A percentile compares a stretch with the other conserved stretches of the same genome.
Conservation (phyloP, 1,284 basidiomycete genomes). For the Peniophora sp. region DNA sequence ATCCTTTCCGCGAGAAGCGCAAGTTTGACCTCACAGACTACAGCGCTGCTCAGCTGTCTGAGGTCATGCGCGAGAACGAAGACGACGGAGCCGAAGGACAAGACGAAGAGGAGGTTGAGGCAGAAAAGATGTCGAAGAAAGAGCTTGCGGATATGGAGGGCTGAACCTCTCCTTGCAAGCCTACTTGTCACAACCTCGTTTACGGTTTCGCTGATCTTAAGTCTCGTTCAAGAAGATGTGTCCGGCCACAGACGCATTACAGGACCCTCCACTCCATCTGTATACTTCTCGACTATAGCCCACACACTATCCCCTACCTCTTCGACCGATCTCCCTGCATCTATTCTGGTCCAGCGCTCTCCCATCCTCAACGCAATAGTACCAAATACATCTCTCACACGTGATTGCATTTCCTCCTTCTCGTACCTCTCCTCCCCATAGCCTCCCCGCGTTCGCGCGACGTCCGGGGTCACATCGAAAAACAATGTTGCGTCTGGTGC, state of each 20-base stretch:
- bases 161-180: conserved; percentile 20
- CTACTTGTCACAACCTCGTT: too few relatives aligned
- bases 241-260: not conserved
- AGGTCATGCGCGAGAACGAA: conserved; percentile 17
- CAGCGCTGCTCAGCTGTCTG: conserved; percentile 23
- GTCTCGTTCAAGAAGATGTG: not conserved
- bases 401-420: conserved; percentile 65
- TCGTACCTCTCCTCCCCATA: conserved; percentile 92
- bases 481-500: conserved; percentile 87
- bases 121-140: conserved; percentile 48
- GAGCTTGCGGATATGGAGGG: conserved; percentile 68
- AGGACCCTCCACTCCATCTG: too few relatives aligned
- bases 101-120: conserved; percentile 48
- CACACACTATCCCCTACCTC: conserved; percentile 55
- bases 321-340: conserved; percentile 53
- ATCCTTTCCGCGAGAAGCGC: conserved; percentile 59
- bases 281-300: conserved; percentile 28
- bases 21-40: conserved; percentile 58
- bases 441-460: conserved; percentile 69
- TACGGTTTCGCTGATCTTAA: not conserved
- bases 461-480: conserved; percentile 73
- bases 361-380: conserved; percentile 37
- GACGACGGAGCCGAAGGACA: conserved; percentile 28
- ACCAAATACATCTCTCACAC: conserved; percentile 60
- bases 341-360: conserved; percentile 61